Conservation (phyloP, 495 filamentous ascomycete species). For the Penicillium soppii region DNA sequence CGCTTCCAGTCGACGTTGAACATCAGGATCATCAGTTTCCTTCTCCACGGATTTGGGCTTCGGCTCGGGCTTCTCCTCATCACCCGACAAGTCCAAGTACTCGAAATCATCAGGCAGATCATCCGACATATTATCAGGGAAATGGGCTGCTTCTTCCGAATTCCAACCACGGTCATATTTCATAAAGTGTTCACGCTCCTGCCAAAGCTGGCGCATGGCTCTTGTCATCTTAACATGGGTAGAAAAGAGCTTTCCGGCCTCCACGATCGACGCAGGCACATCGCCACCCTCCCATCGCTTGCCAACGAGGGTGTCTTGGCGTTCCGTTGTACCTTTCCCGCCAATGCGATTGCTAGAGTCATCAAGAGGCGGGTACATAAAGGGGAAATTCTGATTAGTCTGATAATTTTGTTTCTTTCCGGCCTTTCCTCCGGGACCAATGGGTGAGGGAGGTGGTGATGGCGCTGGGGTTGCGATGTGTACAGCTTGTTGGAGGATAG, state of each 20-base stretch:
- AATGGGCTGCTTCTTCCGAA: conserved; percentile 45
- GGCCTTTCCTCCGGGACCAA: conserved; percentile 81
- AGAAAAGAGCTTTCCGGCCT: conserved; percentile 92
- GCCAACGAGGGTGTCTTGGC: conserved; percentile 74
- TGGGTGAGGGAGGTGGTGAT: conserved; percentile 93
- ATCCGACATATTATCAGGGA: conserved; percentile 46
- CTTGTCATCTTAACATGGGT: conserved; percentile 84
- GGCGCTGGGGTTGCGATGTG: conserved; percentile 97
- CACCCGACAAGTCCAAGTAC: conserved; percentile 27
- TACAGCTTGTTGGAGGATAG: conserved; percentile 92
- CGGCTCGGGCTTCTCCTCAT: conserved; percentile 27
- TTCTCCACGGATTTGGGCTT: conserved; percentile 30
- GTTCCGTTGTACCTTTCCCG: conserved; percentile 75
- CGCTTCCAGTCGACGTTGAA: conserved; percentile 65
- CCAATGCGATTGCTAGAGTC: conserved; percentile 78
- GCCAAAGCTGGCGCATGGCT: conserved; percentile 90
- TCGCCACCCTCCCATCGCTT: conserved; percentile 88
- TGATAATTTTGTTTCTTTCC: conserved; percentile 99
- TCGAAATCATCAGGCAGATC: conserved; percentile 21
- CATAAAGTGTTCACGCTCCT: conserved; percentile 86
- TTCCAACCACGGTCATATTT: conserved; percentile 90
- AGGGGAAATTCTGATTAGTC: conserved; percentile 97
- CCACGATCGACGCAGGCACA: conserved; percentile 86
- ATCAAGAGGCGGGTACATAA: conserved; percentile 92
- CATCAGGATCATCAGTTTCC: conserved; percentile 56